These are phyloP conservation scores for Poa annua DNA, from an alignment of 176 grass and related monocot genomes.

Conservation along the genomic window DNA sequence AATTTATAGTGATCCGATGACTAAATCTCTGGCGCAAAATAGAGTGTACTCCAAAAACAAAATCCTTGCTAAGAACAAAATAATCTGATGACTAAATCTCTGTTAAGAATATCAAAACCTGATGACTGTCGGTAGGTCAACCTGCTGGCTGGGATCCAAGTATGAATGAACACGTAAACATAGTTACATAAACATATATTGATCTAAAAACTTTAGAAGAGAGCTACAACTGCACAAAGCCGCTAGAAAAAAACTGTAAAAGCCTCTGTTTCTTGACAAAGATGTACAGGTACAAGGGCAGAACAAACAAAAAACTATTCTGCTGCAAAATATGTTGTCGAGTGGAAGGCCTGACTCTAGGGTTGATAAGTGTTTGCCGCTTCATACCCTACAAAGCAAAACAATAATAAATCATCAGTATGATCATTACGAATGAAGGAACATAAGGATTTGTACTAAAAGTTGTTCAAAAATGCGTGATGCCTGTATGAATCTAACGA, in stretches of 20 bases:
- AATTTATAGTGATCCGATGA: background rate
- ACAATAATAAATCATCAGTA: constrained; percentile 4
- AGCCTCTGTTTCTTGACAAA: constrained; percentile 44
- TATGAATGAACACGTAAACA: background rate
- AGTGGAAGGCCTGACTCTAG: constrained; percentile 8
- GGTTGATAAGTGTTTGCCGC: background rate
- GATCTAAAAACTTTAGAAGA: constrained; percentile 25
- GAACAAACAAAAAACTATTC: constrained; percentile 40
- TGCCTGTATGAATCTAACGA: constrained; percentile 3
- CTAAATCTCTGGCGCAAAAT: background rate
- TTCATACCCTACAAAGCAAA: constrained; percentile 54
- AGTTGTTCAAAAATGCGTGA: background rate
- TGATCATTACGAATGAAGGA: constrained; percentile 1
- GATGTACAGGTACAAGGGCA: constrained; percentile 44
- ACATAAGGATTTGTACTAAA: background rate
- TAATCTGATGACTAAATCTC: background rate
- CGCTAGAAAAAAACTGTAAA: constrained; percentile 25
- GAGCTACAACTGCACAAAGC: constrained; percentile 21
- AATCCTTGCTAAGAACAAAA: background rate
- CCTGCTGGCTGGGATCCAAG: constrained; percentile 17
- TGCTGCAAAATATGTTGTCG: constrained; percentile 38
- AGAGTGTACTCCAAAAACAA: background rate
- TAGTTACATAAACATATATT: constrained; percentile 36
- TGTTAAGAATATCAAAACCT: background rate
- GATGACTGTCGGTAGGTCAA: constrained; percentile 1